Base-by-base conservation (phyloP, 768 basidiomycete species). In the Pisolithus orientalis region DNA sequence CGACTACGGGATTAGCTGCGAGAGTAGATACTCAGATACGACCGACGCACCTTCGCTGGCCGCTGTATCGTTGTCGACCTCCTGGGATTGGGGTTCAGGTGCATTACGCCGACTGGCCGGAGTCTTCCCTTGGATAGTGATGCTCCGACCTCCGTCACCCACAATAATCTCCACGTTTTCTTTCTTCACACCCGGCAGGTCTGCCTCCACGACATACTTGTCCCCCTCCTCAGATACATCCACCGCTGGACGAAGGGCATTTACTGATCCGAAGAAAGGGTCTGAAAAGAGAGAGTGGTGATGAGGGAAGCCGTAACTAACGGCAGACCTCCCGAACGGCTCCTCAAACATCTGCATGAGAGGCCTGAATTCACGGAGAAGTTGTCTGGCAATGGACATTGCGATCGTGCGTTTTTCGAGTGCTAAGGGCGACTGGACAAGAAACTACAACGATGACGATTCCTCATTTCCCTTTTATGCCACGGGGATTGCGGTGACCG, bases 321-420 rank as follows among this genome's bases (percentile, higher is more conserved):
- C 24, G 29, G 66, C 53, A 10, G 62, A 13, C 14, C 53, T 49
- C 34, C 69, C 62, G 4, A 89, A 62, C 6, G 87, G 87, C 58
- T 88, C 85, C 31, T 90, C 87, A 42, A 90, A 72, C 74, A 87
- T 72, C 48, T 84, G 84, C 70, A 90, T 85, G 50, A 90, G 65
- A 31, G 87, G 87, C 48, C 84, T 80, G 60, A 87, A 75, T 66
- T 90, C 88, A 58, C 79, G 79, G 55, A 88, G 58, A 53, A 87
- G 70, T 50, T 79, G 75, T 58, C 85, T 84, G 56, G 77, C 68
- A 57, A 87, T 72, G 51, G 85, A 87, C 85, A 87, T 87, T 46
- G 48, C 65, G 49, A 28, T n/a, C 8, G 6, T 28, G 44, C 13
- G 21, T 16, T 6, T 21, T 21, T 21, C 21, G 21, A 21, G 21